Percentiles rank a stretch among this genome's conserved stretches.
phyloP scores from a whole-genome alignment of 371 early-diverging fungal genomes.

The Dinochytrium kinnereticum region DNA sequence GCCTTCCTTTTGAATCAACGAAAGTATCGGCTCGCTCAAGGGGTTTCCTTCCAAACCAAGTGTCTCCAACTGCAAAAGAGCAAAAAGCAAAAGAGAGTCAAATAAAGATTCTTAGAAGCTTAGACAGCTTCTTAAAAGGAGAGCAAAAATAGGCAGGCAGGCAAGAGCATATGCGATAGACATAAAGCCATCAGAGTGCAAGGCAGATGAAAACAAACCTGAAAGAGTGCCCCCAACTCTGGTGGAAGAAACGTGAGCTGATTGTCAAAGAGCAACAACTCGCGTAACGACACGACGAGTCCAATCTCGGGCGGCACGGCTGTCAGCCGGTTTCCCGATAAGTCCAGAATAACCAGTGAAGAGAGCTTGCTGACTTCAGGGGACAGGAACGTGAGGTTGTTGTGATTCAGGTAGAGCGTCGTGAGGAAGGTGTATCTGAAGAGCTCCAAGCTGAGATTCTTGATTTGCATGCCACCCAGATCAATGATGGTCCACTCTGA shows the following conservation, averaged over 20 bases:
- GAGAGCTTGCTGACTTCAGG: constrained; percentile 71
- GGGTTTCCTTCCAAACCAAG: constrained; percentile 98
- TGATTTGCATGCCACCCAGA: constrained; percentile 91
- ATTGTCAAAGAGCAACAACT: constrained; percentile 95
- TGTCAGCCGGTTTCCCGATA: constrained; percentile 89
- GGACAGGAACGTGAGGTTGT: constrained; percentile 80
- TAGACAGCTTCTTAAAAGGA: no score
- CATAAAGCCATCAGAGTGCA: no score
- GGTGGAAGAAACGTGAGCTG: constrained; percentile 83
- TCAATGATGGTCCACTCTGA: constrained; percentile 83
- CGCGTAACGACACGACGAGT: constrained; percentile 78
- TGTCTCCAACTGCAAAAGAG: constrained; percentile 65
- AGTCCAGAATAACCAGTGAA: constrained; percentile 76
- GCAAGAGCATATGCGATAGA: no score
- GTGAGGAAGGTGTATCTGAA: constrained; percentile 87
- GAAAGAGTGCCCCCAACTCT: constrained; percentile 93
- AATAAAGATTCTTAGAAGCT: no score
- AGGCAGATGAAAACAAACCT: constrained; percentile 39
- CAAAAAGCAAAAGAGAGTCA: not conserved
- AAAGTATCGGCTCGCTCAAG: constrained; percentile 79
- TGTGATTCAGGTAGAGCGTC: constrained; percentile 92
- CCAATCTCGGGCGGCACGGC: constrained; percentile 92
- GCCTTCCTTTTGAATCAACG: constrained; percentile 86
- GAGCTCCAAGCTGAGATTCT: constrained; percentile 73
- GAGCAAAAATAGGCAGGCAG: no score